Evolutionary conservation across 352 stramenopile genomes (phyloP), one percentile per base, ranked within the genome.

Genomic region (Phytophthora sojae): DNA sequence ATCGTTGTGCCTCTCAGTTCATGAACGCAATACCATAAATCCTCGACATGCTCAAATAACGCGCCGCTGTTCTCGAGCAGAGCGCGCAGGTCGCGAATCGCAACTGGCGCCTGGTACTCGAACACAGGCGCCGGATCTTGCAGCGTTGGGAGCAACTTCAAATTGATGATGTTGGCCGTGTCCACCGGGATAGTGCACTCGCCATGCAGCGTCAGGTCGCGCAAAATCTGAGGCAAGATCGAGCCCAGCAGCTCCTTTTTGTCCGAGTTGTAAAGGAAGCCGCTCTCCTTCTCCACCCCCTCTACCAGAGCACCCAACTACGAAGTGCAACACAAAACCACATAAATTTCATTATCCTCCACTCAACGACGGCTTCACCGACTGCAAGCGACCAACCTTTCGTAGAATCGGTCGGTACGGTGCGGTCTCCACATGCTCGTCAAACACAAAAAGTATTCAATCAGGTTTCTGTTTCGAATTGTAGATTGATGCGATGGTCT

Each of bases 281-380:
- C 87, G 42, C 86, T 96, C 61, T 97, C 88, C 30, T 87, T 88
- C 68, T 97, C 91, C 89, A 97, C 95, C 45, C 80, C 90, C 58
- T 96, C 83, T 51, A 97, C 83, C 15, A 94, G 79, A 25, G 84
- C 76, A n/a, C 89, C 91, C 21, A 96, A 65, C 73, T 80, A 47
- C 59, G n/a, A 25, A 6, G 53, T 44, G 57, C 25, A 32, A 35
- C 19, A 52, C 69, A 49, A 6, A 23, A 11, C 5, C n/a, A 21
- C 42, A 50, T 64, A 26, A 6, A 57, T 25, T n/a, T n/a, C 15
- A 65, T 52, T 21, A 56, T 32, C n/a, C n/a, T 42, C 26, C 29
- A 50, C n/a, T 42, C 15, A 52, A 23, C 26, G 2, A 6, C 45
- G 30, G n/a, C n/a, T n/a, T 5, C 44, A 14, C 8, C 0, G 2